phyloP scores from a whole-genome alignment of 495 filamentous ascomycete species.

The Aspergillus indologenus region DNA sequence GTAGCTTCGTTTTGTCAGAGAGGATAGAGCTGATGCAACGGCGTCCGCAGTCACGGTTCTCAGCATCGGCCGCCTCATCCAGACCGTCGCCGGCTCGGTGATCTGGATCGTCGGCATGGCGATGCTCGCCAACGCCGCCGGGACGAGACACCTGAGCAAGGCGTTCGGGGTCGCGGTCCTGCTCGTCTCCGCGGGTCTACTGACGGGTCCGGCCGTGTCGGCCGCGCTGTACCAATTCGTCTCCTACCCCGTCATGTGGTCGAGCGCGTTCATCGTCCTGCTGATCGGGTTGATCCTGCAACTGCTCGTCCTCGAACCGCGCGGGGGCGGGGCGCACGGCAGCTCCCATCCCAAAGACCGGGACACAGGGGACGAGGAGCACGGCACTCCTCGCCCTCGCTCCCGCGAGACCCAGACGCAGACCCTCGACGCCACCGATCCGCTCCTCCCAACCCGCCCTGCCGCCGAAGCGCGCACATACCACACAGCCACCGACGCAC shows the following conservation, averaged over 20 bases:
- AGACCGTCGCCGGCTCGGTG: conserved; percentile 14
- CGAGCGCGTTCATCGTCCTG: conserved; percentile 19
- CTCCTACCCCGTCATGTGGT: conserved; percentile 30
- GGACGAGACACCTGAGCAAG: conserved; percentile 21
- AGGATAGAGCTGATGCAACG: too few relatives aligned
- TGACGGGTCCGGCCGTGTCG: conserved; percentile 25
- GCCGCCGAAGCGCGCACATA: neutral
- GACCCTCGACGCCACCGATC: neutral
- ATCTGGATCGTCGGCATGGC: conserved; percentile 30
- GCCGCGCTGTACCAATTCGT: conserved; percentile 20
- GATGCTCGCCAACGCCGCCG: conserved; percentile 21
- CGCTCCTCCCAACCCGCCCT: neutral
- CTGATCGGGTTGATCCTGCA: conserved; percentile 21
- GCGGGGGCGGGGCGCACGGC: neutral
- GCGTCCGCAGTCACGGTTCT: neutral
- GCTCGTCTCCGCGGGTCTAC: conserved; percentile 20
- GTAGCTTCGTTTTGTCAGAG: neutral
- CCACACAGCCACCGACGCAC: neutral
- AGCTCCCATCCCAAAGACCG: neutral
- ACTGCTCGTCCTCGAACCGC: conserved; percentile 24
- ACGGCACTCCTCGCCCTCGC: neutral
- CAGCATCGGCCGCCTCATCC: conserved; percentile 6
- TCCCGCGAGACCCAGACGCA: too few relatives aligned
- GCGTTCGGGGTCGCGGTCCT: conserved; percentile 20
- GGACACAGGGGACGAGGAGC: neutral